Evolutionary conservation across 2,329 filamentous ascomycete genomes (phyloP), one percentile per base, ranked within the genome.

Genomic region (Pyrenophora tritici-repentis): DNA sequence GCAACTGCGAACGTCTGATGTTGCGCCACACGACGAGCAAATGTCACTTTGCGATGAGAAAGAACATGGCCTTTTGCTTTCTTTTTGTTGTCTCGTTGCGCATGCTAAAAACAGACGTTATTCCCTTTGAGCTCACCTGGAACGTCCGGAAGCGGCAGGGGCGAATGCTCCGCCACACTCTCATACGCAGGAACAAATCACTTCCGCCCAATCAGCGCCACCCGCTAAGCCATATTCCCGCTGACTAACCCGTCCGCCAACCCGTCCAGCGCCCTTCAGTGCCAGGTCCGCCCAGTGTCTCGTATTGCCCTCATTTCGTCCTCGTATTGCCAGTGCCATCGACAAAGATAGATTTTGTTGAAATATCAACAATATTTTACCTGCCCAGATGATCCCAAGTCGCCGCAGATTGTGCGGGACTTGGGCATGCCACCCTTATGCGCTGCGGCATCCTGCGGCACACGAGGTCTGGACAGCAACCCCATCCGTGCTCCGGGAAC

Each of bases 91-190:
- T 20, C 18, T 20, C 18, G 12, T 42, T 16, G 26, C 33, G 16
- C 16, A 14, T 50, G 49, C 59, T 56, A 37, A 56, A 58, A 57
- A 55, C 51, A 53, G 53, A 24, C 20, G 35, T 37, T 8, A n/a
- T 38, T 40, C 38, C 50, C 32, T 34, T 35, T 33, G 10, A 22
- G 37, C 22, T 33, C 37, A 16, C 35, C 47, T 48, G 50, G 35
- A 46, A 43, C 38, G 24, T 43, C 51, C 54, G 59, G 51, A 59
- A 56, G 41, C 47, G 61, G 59, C 45, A 57, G 34, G 48, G 14
- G 45, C 55, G 55, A 47, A 50, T 47, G 61, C 63, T 66, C 56
- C 63, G 63, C 63, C 63, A 64, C 63, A 60, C 46, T 64, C 55
- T 40, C 29, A 10, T 12, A 58, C 50, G 54, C 54, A 61, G 51